phyloP scores from a whole-genome alignment of 352 stramenopile species.

The Phytophthora gonapodyides region DNA sequence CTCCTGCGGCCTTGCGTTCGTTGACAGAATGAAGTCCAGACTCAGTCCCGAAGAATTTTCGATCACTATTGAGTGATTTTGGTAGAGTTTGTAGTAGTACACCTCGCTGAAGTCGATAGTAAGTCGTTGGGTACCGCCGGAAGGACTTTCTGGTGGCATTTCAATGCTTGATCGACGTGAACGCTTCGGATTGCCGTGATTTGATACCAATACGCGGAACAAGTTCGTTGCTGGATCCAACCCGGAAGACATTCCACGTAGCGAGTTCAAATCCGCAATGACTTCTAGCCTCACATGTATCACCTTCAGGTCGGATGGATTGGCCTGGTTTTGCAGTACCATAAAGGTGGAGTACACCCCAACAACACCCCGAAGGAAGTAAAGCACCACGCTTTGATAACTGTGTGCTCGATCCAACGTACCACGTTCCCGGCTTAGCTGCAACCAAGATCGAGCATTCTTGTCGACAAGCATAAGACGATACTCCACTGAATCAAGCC shows the following conservation, averaged over 20 bases:
- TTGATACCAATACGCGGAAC: slow-evolving; percentile 88
- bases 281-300: slow-evolving; percentile 88
- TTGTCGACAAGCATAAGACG: slow-evolving; percentile 75
- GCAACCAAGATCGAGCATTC: slow-evolving; percentile 77
- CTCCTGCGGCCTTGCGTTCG: slow-evolving; percentile 76
- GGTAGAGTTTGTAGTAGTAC: slow-evolving; percentile 90
- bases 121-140: slow-evolving; percentile 36
- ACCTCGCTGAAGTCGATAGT: slow-evolving; percentile 87
- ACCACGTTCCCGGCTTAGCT: slow-evolving; percentile 79
- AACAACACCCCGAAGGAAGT: slow-evolving; percentile 80
- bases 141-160: slow-evolving; percentile 29
- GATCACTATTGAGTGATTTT: slow-evolving; percentile 90
- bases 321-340: slow-evolving; percentile 83
- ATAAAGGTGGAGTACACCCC: slow-evolving; percentile 88
- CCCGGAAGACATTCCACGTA: slow-evolving; percentile 80
- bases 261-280: slow-evolving; percentile 83
- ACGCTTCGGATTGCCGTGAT: slow-evolving; percentile 62
- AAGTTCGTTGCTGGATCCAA: slow-evolving; percentile 73
- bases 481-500: slow-evolving; percentile 74
- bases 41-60: slow-evolving; percentile 86
- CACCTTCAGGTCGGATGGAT: slow-evolving; percentile 85
- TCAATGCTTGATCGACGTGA: slow-evolving; percentile 67
- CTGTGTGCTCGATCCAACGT: slow-evolving; percentile 71
- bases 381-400: slow-evolving; percentile 87
- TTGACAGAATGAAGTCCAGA: slow-evolving; percentile 88